Conservation (phyloP, 208 protist genomes). For the Acanthamoeba healyi region DNA sequence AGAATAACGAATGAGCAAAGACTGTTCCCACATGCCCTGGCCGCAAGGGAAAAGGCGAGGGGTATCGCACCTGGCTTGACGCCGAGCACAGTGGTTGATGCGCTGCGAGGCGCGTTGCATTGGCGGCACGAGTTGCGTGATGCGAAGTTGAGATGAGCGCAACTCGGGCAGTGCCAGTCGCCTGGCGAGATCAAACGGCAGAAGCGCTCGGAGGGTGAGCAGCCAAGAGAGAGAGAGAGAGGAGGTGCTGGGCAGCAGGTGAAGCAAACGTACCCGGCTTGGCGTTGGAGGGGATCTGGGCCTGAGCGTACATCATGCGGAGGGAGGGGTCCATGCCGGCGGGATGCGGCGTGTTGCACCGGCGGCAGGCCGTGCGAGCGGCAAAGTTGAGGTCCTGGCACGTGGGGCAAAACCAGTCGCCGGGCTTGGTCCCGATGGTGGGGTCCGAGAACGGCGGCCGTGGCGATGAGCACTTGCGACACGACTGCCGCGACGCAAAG, state of each 20-base stretch:
- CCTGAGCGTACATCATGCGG: constrained; percentile 42
- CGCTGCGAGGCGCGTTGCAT: constrained; percentile 35
- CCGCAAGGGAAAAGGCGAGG: neutral
- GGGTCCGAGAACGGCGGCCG: constrained; percentile 43
- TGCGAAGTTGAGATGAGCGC: constrained; percentile 69
- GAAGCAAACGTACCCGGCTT: constrained; percentile 35
- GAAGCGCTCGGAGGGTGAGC: neutral
- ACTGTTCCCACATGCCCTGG: no score
- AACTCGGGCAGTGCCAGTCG: constrained; percentile 72
- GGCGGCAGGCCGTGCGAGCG: constrained; percentile 58
- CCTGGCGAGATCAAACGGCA: neutral
- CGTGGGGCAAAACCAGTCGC: constrained; percentile 69
- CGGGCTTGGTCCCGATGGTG: constrained; percentile 67
- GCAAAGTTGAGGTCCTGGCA: constrained; percentile 75
- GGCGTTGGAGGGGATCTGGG: constrained; percentile 15
- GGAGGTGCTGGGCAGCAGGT: neutral
- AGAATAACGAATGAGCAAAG: no score
- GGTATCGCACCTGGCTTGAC: constrained; percentile 46
- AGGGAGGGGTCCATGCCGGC: constrained; percentile 40
- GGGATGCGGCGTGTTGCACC: constrained; percentile 42
- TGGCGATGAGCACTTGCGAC: constrained; percentile 56
- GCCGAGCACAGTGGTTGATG: constrained; percentile 39
- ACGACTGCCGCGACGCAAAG: constrained; percentile 70
- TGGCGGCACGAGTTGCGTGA: constrained; percentile 65
- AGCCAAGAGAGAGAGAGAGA: neutral